These are phyloP conservation scores for Galerina sulciceps DNA, from an alignment of 768 basidiomycete genomes.

Conservation along the genomic window DNA sequence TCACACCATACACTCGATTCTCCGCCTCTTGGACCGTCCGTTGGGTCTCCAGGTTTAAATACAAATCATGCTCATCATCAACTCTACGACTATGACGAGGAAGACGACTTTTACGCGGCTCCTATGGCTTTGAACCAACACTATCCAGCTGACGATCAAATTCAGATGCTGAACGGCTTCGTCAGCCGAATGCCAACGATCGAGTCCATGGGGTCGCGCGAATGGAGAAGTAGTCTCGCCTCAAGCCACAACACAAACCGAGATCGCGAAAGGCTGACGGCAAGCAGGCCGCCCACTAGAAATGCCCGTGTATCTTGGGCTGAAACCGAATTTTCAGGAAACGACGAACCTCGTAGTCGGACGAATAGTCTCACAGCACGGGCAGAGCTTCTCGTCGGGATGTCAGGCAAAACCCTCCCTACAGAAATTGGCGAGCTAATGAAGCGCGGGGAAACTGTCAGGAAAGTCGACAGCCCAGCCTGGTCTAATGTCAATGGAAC, in stretches of 20 bases:
- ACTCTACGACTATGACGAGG: conserved; percentile 27
- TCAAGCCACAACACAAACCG: conserved; percentile 23
- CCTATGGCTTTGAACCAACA: conserved; percentile 33
- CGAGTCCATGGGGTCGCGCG: conserved; percentile 73
- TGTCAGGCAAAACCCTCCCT: conserved; percentile 19
- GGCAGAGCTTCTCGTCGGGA: conserved; percentile 32
- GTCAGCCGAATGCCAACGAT: conserved; percentile 83
- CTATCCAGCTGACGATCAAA: conserved; percentile 51
- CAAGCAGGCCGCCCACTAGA: conserved; percentile 43
- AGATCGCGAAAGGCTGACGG: conserved; percentile 22
- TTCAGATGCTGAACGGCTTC: conserved; percentile 65
- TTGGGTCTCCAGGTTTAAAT: conserved; percentile 13
- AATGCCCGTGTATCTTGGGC: conserved; percentile 36
- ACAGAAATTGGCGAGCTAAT: conserved; percentile 29
- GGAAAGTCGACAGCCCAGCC: conserved; percentile 18
- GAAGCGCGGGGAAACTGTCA: conserved; percentile 36
- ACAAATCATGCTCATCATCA: conserved; percentile 15
- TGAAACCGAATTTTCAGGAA: conserved; percentile 20
- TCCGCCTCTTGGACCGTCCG: background rate
- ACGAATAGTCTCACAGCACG: conserved; percentile 36
- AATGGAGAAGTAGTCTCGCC: conserved; percentile 40
- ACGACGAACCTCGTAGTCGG: conserved; percentile 39
- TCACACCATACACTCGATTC: conserved; percentile 20
- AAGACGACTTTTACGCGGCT: conserved; percentile 30
- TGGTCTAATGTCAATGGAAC: conserved; percentile 15